Base-by-base conservation (phyloP, 768 basidiomycete genomes). In the Russula emetica region DNA sequence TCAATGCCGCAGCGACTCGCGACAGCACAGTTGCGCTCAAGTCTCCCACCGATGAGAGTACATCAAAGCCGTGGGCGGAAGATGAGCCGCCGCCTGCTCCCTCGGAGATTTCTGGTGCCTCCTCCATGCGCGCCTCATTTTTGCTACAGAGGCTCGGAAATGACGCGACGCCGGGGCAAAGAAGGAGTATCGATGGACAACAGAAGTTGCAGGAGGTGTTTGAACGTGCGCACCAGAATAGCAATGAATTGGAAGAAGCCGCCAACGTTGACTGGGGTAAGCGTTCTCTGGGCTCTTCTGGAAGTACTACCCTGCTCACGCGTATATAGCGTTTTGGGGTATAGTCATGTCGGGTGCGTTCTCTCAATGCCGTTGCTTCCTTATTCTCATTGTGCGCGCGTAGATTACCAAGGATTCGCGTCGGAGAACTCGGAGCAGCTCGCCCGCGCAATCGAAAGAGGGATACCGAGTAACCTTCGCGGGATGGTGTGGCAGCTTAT, bases 401-500 rank as follows among this genome's bases (percentile, higher is more conserved):
- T 63, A 87, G 94, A 98, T 74, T 99, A 98, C 72, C 90, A 94
- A 72, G 79, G 76, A 5, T 96, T 94, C 61, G 97, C 97, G 6
- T 76, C 90, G 16, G 83, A 87, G 56, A 78, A 85, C 61, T 82
- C 96, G 4, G 85, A 90, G 66, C 82, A 87, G 63, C 78, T 99
- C 28, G 92, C 93, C 1, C 80, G 81, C 69, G 96, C 94, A 4
- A 99, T 99, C 58, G 94, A 97, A 68, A 82, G 80, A 65, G 97
- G 97, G 4, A 93, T 99, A 45, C 97, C 97, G 16, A 78, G 84
- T 49, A 85, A 92, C 1, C 76, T 95, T 53, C 84, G 94, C 56
- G 94, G 94, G 54, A 96, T 98, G 87, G 85, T 96, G 79, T 98
- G 92, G 92, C 94, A 97, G 73, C 80, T 96, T 73, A 97, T 96